Conservation (phyloP, 768 basidiomycete species). For the Russula virescens region DNA sequence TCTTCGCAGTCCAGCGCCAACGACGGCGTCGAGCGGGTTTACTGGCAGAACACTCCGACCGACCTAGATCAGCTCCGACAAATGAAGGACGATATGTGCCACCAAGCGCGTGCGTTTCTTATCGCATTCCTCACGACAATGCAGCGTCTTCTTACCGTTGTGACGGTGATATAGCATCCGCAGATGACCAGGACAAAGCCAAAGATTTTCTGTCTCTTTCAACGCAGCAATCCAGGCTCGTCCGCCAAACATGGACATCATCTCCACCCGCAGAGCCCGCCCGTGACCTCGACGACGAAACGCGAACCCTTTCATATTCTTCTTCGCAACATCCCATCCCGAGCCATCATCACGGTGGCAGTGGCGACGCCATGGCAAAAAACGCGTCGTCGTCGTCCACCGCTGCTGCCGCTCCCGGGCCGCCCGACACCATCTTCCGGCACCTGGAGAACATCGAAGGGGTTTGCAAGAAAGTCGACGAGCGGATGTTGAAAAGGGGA, state of each 20-base stretch:
- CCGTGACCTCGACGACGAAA: not conserved
- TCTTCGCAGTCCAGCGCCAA: not conserved
- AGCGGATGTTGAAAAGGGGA: slow-evolving; percentile 2
- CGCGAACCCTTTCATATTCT: not conserved
- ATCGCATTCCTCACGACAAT: not conserved
- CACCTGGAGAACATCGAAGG: slow-evolving; percentile 1
- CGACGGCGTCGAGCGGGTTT: slow-evolving; percentile 4
- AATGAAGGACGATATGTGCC: not conserved
- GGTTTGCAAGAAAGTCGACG: slow-evolving; percentile 4
- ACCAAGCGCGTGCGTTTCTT: not conserved
- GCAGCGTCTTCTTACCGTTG: not conserved
- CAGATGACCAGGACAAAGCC: not conserved
- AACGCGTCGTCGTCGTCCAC: too few relatives aligned
- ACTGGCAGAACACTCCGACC: slow-evolving; percentile 13
- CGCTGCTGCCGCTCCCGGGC: not conserved
- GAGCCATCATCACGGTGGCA: not conserved
- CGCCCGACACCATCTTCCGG: not conserved
- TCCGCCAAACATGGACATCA: slow-evolving; percentile 2
- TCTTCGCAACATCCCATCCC: too few relatives aligned
- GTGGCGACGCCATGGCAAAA: not conserved
- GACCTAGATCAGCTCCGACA: not conserved
- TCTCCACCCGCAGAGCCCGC: not conserved
- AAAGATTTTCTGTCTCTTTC: not conserved
- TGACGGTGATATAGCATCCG: not conserved
- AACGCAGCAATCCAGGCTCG: not conserved